phyloP scores from a whole-genome alignment of 305 asterid species.

The Fraxinus baroniana region DNA sequence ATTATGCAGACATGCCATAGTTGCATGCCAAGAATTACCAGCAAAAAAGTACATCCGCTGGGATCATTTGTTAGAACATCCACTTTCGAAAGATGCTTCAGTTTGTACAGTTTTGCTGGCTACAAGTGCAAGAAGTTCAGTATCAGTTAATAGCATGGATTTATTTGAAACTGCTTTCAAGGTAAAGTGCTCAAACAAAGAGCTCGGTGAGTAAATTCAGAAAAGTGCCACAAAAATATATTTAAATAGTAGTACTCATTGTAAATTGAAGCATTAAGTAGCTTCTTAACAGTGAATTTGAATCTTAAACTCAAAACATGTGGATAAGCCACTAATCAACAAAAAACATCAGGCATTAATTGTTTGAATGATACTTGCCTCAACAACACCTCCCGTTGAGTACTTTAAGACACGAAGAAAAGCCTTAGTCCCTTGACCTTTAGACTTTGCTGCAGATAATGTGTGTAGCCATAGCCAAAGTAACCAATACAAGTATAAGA shows the following conservation, averaged over 20 bases:
- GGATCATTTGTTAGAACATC: slow-evolving; percentile 95
- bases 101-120: slow-evolving; percentile 92
- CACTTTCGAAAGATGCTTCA: slow-evolving; percentile 87
- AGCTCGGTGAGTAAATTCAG: neutral
- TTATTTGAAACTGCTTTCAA: slow-evolving; percentile 4
- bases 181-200: slow-evolving; percentile 12
- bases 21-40: slow-evolving; percentile 44
- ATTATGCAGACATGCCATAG: slow-evolving; percentile 13
- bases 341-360: neutral
- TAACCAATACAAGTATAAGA: slow-evolving; percentile 10
- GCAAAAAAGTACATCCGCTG: slow-evolving; percentile 92
- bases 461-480: slow-evolving; percentile 18
- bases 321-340: neutral
- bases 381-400: slow-evolving; percentile 91
- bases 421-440: slow-evolving; percentile 65
- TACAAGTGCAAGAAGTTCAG: slow-evolving; percentile 30
- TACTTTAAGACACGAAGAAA: slow-evolving; percentile 85
- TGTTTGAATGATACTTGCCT: slow-evolving; percentile 42
- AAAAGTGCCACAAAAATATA: neutral
- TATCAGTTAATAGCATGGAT: slow-evolving; percentile 25
- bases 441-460: slow-evolving; percentile 63
- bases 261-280: slow-evolving; percentile 9
- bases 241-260: neutral
- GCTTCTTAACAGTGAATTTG: neutral
- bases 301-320: neutral